Conservation (phyloP, 805 yeast species). For the Metschnikowia anglica region DNA sequence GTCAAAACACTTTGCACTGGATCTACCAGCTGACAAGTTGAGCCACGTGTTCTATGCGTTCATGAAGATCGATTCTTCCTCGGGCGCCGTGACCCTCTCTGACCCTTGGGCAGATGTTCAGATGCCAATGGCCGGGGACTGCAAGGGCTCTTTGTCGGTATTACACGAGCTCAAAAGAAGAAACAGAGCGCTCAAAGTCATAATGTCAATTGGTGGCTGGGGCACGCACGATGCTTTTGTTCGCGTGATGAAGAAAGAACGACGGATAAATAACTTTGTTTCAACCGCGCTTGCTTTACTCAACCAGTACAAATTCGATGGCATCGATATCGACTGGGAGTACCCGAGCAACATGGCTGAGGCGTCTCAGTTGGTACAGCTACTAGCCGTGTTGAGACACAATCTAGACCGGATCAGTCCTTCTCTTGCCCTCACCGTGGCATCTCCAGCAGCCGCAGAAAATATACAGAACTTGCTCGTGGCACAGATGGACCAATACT, state of each 20-base stretch:
- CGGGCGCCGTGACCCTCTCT: constrained; percentile 54
- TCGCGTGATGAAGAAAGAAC: constrained; percentile 17
- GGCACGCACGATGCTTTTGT: constrained; percentile 49
- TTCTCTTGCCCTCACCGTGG: constrained; percentile 59
- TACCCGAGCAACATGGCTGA: constrained; percentile 59
- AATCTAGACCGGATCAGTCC: constrained; percentile 33
- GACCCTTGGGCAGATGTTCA: constrained; percentile 70
- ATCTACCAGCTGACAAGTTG: constrained; percentile 55
- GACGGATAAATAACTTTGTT: constrained; percentile 47
- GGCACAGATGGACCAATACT: constrained; percentile 51
- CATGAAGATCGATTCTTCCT: constrained; percentile 50
- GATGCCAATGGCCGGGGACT: constrained; percentile 40
- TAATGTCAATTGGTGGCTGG: constrained; percentile 84
- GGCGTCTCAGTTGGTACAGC: constrained; percentile 41
- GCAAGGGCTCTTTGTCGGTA: constrained; percentile 12
- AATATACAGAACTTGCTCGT: constrained; percentile 46
- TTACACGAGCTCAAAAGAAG: constrained; percentile 47
- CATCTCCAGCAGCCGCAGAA: constrained; percentile 67
- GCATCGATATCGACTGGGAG: constrained; percentile 95
- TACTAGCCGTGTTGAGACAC: constrained; percentile 43
- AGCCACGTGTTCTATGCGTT: constrained; percentile 82
- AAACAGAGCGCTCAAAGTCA: constrained; percentile 47
- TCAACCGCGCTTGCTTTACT: constrained; percentile 48
- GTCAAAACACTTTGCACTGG: constrained; percentile 52
- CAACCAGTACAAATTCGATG: constrained; percentile 69